Percentiles rank a stretch among this genome's conserved stretches.
Conservation (phyloP, 345 rosid genomes). For the Cardamine resedifolia region DNA sequence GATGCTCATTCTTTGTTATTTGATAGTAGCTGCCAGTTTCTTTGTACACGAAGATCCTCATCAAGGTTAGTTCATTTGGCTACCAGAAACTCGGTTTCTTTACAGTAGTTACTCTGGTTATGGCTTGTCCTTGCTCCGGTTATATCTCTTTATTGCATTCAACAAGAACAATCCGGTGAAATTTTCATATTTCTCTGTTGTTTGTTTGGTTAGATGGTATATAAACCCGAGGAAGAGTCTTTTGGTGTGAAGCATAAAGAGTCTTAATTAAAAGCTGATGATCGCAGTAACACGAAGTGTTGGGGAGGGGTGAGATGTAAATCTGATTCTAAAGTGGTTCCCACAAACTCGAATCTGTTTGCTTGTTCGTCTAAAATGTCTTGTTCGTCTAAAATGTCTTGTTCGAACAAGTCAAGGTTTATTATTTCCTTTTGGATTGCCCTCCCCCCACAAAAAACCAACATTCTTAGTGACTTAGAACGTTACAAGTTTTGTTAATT, state of each 20-base stretch:
- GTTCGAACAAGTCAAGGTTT: constrained; percentile 25
- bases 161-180: not conserved
- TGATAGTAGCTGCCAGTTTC: constrained; percentile 84
- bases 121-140: not conserved
- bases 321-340: constrained; percentile 24
- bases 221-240: constrained; percentile 22
- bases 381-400: constrained; percentile 26
- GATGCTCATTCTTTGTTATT: constrained; percentile 83
- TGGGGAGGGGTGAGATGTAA: constrained; percentile 31
- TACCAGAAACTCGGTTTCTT: not conserved
- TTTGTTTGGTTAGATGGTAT: constrained; percentile 29
- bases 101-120: not conserved
- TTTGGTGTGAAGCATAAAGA: constrained; percentile 36
- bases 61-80: constrained; percentile 32
- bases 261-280: constrained; percentile 25
- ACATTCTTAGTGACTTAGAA: constrained; percentile 21
- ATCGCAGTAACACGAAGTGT: constrained; percentile 32
- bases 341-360: constrained; percentile 22
- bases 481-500: constrained; percentile 22
- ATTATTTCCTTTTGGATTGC: constrained; percentile 14
- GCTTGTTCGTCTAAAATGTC: constrained; percentile 10
- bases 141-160: not conserved
- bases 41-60: constrained; percentile 68
- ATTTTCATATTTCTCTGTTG: not conserved
- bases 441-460: constrained; percentile 1